Conservation (phyloP, 2,329 filamentous ascomycete genomes). For the Calonectria hongkongensis region DNA sequence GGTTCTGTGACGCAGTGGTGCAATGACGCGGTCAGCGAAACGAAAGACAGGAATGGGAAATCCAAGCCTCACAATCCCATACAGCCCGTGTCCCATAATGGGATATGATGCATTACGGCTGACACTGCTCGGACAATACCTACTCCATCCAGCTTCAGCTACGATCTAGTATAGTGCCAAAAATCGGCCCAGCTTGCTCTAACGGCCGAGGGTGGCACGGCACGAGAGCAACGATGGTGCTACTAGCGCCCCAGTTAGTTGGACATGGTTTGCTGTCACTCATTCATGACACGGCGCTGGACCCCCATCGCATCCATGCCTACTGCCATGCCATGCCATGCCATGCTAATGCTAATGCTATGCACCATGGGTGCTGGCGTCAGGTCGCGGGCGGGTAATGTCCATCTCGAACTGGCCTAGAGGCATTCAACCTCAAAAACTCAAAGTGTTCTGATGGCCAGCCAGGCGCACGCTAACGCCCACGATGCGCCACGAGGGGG, state of each 20-base stretch:
- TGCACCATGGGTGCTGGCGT: conserved; percentile 29
- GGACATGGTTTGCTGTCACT: conserved; percentile 24
- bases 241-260: conserved; percentile 31
- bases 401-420: conserved; percentile 33
- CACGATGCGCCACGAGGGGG: conserved; percentile 34
- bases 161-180: conserved; percentile 11
- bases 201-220: conserved; percentile 34
- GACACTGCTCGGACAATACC: conserved; percentile 13
- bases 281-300: conserved; percentile 13
- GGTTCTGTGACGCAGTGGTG: conserved; percentile 8
- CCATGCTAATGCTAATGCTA: conserved; percentile 27
- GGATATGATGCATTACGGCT: conserved; percentile 27
- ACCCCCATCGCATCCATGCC: conserved; percentile 19
- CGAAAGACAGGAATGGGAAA: conserved; percentile 4
- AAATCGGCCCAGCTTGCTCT: conserved; percentile 16
- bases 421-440: conserved; percentile 38
- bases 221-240: conserved; percentile 38
- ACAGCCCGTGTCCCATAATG: conserved; percentile 11
- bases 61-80: conserved; percentile 21
- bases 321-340: not conserved
- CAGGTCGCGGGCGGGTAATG: conserved; percentile 31
- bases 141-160: conserved; percentile 17
- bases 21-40: conserved; percentile 23
- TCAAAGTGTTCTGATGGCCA: conserved; percentile 41
- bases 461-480: conserved; percentile 28